Percentiles rank a stretch among this genome's conserved stretches.
Conservation (phyloP, 2,329 filamentous ascomycete species). For the Pseudogymnoascus sp. region DNA sequence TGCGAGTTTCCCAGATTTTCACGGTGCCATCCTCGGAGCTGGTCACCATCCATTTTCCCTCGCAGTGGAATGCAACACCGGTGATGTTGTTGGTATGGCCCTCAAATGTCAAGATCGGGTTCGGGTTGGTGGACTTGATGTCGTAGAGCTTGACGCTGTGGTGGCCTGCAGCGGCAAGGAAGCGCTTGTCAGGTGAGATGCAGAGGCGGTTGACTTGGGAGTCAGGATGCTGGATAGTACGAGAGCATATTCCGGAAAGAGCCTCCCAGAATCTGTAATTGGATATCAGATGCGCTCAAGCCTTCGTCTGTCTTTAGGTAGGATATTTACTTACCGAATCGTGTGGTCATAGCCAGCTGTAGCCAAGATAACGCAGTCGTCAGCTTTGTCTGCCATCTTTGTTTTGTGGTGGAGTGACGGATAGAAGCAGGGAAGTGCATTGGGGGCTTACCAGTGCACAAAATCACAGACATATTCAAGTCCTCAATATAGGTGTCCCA, state of each 20-base stretch:
- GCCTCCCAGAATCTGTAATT: conserved; percentile 86
- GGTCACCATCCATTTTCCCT: conserved; percentile 99
- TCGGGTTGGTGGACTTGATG: conserved; percentile 96
- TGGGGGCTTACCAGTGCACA: conserved; percentile 50
- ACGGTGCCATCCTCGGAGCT: conserved; percentile 94
- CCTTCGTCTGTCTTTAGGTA: not conserved
- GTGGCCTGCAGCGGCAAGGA: conserved; percentile 71
- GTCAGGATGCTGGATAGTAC: conserved; percentile 95
- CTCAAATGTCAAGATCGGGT: conserved; percentile 86
- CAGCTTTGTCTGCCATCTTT: conserved; percentile 9
- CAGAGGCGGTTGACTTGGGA: conserved; percentile 97
- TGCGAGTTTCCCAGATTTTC: conserved; percentile 93
- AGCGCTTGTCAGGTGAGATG: conserved; percentile 97
- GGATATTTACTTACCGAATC: conserved; percentile 48
- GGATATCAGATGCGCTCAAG: conserved; percentile 9
- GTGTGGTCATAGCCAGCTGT: conserved; percentile 68
- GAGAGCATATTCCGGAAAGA: conserved; percentile 91
- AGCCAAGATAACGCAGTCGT: conserved; percentile 15
- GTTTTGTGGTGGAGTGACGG: not conserved
- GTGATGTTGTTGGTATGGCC: conserved; percentile 95
- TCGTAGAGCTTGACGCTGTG: conserved; percentile 96
- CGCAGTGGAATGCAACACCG: conserved; percentile 94
- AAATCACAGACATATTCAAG: conserved; percentile 53
- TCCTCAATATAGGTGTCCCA: not conserved
- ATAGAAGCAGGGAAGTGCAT: conserved; percentile 12